phyloP scores from a whole-genome alignment of 805 yeast species.

The Komagataella kurtzmanii region DNA sequence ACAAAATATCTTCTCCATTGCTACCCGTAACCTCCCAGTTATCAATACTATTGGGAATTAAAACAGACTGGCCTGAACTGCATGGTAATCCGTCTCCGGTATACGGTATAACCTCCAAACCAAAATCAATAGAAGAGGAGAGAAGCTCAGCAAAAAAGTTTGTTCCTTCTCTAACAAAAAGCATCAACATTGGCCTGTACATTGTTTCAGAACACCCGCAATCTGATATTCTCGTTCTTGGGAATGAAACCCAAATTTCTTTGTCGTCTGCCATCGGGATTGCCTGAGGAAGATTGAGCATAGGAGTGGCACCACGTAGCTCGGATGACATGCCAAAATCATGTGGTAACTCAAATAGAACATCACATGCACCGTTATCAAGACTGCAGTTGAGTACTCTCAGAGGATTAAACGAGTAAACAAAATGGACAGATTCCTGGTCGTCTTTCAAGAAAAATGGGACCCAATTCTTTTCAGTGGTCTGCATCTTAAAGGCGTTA shows the following conservation, averaged over 20 bases:
- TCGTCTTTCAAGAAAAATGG: constrained; percentile 9
- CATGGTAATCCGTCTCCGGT: constrained; percentile 1
- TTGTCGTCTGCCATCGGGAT: constrained; percentile 7
- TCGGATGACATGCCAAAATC: background rate
- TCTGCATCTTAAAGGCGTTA: background rate
- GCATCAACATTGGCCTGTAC: constrained; percentile 24
- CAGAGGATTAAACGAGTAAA: constrained; percentile 7
- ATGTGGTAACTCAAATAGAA: constrained; percentile 2
- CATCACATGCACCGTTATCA: constrained; percentile 4
- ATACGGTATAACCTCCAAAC: constrained; percentile 11
- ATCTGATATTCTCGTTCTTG: constrained; percentile 21
- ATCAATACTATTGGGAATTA: constrained; percentile 22
- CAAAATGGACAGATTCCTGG: constrained; percentile 3
- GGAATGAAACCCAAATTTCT: constrained; percentile 24
- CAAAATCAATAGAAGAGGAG: constrained; percentile 10
- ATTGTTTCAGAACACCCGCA: constrained; percentile 25
- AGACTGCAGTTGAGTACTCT: constrained; percentile 7
- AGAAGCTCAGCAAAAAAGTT: constrained; percentile 4
- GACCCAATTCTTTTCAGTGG: constrained; percentile 14
- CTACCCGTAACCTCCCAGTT: constrained; percentile 11
- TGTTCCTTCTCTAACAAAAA: constrained; percentile 8
- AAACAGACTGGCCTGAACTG: constrained; percentile 15
- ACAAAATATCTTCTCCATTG: constrained; percentile 13
- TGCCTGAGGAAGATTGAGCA: constrained; percentile 3
- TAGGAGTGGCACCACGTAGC: constrained; percentile 6